Evolutionary conservation across 257 asterid species (phyloP).

Genomic region (Solanum piurae): DNA sequence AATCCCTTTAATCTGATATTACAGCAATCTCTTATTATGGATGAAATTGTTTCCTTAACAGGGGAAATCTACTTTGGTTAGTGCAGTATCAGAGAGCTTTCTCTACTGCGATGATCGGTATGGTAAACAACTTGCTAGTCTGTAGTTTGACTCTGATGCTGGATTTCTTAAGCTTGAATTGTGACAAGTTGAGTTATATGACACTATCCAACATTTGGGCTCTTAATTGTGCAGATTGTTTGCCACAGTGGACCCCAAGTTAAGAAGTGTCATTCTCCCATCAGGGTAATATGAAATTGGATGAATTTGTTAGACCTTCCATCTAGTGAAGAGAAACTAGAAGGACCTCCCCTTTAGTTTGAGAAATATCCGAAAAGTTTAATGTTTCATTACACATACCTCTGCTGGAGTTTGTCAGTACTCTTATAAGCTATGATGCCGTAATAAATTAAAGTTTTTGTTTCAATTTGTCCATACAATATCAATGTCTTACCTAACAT

Average conservation of each 20-base stretch:
- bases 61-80: conserved; percentile 92
- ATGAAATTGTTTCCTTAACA: conserved; percentile 17
- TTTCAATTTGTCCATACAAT: not conserved
- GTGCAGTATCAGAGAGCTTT: conserved; percentile 68
- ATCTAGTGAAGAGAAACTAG: not conserved
- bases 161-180: not conserved
- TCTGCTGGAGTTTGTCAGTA: not conserved
- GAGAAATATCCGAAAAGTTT: not conserved
- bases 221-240: conserved; percentile 58
- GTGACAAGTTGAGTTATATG: not conserved
- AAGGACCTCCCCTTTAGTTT: not conserved
- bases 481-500: not conserved
- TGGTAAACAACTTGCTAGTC: not conserved
- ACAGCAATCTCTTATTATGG: not conserved
- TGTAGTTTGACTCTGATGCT: not conserved
- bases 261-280: conserved; percentile 76
- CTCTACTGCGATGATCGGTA: conserved; percentile 91
- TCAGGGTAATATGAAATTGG: conserved; percentile 48
- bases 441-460: not conserved
- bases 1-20: conserved; percentile 5
- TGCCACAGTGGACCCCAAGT: conserved; percentile 94
- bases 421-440: not conserved
- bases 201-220: conserved; percentile 3
- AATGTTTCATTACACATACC: not conserved
- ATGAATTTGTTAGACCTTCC: conserved; percentile 6